A percentile compares a stretch with the other conserved stretches of the same genome.
phyloP scores from a whole-genome alignment of 1,284 basidiomycete species.

The Cutaneotrichosporon sp. region DNA sequence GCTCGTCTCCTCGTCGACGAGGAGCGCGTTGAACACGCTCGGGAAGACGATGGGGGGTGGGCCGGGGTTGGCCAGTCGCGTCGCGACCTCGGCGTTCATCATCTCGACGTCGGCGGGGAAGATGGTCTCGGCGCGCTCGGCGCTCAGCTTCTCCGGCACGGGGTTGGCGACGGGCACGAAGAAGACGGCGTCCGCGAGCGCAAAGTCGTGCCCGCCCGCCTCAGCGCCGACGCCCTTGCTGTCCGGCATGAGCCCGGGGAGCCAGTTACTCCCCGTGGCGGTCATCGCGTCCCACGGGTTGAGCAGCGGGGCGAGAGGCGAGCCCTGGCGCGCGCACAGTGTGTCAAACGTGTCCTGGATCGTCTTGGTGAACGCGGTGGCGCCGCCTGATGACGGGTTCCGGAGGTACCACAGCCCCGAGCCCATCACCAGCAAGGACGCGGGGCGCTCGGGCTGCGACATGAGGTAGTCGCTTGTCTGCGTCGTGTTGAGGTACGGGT shows the following conservation, averaged over 20 bases:
- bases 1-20: slow-evolving; percentile 68
- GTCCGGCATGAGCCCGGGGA: slow-evolving; percentile 18
- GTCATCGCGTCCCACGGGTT: slow-evolving; percentile 47
- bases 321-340: slow-evolving; percentile 54
- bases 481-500: slow-evolving; percentile 69
- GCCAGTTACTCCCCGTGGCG: slow-evolving; percentile 8
- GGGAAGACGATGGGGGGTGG: slow-evolving; percentile 63
- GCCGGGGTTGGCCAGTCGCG: slow-evolving; percentile 61
- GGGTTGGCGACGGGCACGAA: slow-evolving; percentile 76
- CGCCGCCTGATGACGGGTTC: slow-evolving; percentile 69
- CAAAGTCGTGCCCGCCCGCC: slow-evolving; percentile 7
- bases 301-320: slow-evolving; percentile 38
- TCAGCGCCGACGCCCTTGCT: not conserved
- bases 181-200: slow-evolving; percentile 47
- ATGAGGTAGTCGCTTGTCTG: slow-evolving; percentile 56
- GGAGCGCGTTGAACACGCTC: slow-evolving; percentile 73
- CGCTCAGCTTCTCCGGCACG: slow-evolving; percentile 67
- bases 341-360: slow-evolving; percentile 65
- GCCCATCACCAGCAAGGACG: slow-evolving; percentile 74
- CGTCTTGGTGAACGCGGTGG: slow-evolving; percentile 72
- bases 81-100: slow-evolving; percentile 79
- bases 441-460: slow-evolving; percentile 37
- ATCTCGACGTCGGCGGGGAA: slow-evolving; percentile 74
- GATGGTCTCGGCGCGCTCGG: slow-evolving; percentile 67
- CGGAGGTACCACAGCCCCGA: slow-evolving; percentile 85